A percentile compares a stretch with the other conserved stretches of the same genome.
Conservation (phyloP, 306 rosid genomes). For the Carpinus viminea region DNA sequence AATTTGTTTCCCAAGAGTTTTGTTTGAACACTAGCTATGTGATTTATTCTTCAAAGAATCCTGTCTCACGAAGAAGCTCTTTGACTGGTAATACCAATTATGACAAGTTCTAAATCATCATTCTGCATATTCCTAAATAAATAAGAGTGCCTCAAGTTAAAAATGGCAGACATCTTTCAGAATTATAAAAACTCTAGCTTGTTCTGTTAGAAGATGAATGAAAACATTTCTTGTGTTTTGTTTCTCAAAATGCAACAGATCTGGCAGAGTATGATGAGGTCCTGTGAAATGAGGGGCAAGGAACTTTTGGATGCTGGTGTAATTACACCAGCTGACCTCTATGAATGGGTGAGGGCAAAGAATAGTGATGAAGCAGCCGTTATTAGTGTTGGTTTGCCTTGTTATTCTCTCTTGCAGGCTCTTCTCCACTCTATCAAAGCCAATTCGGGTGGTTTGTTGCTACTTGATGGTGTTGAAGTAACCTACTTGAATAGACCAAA, state of each 20-base stretch:
- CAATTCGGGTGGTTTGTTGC: constrained; percentile 62
- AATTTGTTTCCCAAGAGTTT: not conserved
- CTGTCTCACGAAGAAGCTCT: not conserved
- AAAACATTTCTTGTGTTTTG: not conserved
- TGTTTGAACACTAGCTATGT: not conserved
- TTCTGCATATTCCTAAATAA: not conserved
- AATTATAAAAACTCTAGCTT: not conserved
- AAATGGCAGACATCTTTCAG: not conserved
- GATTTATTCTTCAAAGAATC: not conserved
- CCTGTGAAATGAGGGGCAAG: constrained; percentile 66
- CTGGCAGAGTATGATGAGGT: constrained; percentile 68
- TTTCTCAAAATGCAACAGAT: constrained; percentile 47
- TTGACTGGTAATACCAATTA: not conserved
- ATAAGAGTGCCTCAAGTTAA: not conserved
- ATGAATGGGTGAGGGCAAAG: constrained; percentile 64
- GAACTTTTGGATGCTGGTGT: constrained; percentile 67
- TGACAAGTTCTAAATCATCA: not conserved
- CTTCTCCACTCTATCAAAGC: constrained; percentile 66
- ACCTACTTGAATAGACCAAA: constrained; percentile 68
- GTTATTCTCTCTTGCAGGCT: constrained; percentile 65
- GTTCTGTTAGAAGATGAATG: not conserved
- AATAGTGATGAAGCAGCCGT: constrained; percentile 42
- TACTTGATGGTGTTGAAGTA: constrained; percentile 64
- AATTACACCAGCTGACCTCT: constrained; percentile 49
- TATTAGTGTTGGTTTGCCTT: constrained; percentile 73